These are phyloP conservation scores for Sarocladium brachiariae DNA, from an alignment of 2,329 filamentous ascomycete species.

Conservation along the genomic window DNA sequence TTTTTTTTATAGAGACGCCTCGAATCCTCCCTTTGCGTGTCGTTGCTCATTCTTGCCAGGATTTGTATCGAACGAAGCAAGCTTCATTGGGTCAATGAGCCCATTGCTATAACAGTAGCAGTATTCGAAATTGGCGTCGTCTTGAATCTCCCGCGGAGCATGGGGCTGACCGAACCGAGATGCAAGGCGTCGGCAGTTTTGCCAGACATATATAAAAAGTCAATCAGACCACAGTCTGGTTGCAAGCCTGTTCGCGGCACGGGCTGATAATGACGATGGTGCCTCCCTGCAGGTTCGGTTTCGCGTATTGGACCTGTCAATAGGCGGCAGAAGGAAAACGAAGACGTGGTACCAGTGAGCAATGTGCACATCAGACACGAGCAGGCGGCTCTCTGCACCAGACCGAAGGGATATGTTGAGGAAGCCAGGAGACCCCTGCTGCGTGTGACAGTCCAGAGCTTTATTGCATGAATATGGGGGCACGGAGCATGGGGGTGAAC, in stretches of 20 bases:
- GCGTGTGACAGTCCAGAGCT: constrained; percentile 4
- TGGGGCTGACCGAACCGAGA: neutral
- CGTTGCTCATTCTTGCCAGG: no score
- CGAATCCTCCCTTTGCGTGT: neutral
- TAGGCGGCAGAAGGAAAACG: neutral
- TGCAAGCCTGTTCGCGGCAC: neutral
- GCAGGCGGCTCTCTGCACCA: constrained; percentile 17
- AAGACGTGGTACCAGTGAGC: constrained; percentile 7
- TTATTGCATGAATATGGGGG: constrained; percentile 8
- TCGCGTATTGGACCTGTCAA: neutral
- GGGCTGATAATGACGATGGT: neutral
- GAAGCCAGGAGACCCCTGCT: constrained; percentile 8
- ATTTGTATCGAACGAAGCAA: no score
- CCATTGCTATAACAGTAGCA: neutral
- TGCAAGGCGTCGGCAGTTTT: constrained; percentile 9
- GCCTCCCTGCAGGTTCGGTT: neutral
- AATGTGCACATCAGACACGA: neutral
- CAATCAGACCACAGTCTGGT: neutral
- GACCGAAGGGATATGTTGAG: constrained; percentile 20
- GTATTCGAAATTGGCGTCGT: neutral
- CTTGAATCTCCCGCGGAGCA: neutral
- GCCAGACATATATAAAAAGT: neutral
- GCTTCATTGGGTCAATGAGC: neutral
- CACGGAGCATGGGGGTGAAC: constrained; percentile 4
- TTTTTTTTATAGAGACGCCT: neutral